Evolutionary conservation across 352 stramenopile species (phyloP), one percentile per base, ranked within the genome.

Genomic region (Phytophthora colocasiae): DNA sequence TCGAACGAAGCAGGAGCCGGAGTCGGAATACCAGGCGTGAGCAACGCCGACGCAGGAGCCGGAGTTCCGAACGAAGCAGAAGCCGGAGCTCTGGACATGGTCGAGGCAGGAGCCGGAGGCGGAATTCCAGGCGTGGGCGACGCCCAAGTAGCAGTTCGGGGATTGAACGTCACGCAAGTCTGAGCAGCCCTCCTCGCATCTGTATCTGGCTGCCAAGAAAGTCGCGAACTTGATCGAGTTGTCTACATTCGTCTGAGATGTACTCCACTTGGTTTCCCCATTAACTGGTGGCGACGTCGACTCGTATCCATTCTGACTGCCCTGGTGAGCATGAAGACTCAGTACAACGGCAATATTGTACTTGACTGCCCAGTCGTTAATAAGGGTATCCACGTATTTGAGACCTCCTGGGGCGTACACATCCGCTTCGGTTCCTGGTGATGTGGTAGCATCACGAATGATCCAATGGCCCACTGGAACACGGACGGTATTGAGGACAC

Each of bases 231-330:
- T 41, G 15, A 83, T 22, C 11, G 78, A 86, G 52, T 62, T 81
- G 27, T 81, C 44, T 10, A 71, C 32, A 47, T 78, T 77, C 0
- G 32, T 62, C 2, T 67, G 27, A 2, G 24, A 64, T 0, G 66
- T 44, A 34, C 58, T 69, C 81, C 81, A 90, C 15, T 47, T 15
- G 0, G 46, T 43, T 6, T 48, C 19, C 2, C 49, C 26, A 12
- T 63, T 41, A 0, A 58, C 36, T 4, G 12, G 36, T 48, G 53
- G 17, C 49, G 71, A 72, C 6, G 36, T 41, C 15, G 36, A 73
- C 52, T 85, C 78, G 52, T 69, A 70, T 26, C 78, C 76, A 39
- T 89, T 89, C 58, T 90, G 78, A 1, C 76, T 85, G 12, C 78
- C 77, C 19, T 73, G 60, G 41, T 85, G 76, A 3, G 76, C 63